phyloP scores from a whole-genome alignment of 2,329 filamentous ascomycete species.

The Microcyclosporella mali region DNA sequence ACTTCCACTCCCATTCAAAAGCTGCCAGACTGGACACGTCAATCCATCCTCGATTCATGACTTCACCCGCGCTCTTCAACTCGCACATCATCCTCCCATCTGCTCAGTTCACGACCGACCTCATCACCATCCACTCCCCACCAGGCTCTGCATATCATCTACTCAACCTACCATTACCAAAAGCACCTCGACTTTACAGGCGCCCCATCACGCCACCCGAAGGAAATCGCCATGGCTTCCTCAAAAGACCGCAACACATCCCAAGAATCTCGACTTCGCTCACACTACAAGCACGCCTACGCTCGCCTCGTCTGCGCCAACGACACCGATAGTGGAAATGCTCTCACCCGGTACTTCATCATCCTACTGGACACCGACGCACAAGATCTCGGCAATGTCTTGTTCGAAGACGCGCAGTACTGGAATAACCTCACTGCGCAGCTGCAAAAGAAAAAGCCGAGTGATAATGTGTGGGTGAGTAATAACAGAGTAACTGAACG shows the following conservation, averaged over 20 bases:
- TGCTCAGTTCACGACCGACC: no score
- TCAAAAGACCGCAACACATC: conserved; percentile 9
- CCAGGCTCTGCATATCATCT: neutral
- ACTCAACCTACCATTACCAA: neutral
- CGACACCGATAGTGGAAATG: neutral
- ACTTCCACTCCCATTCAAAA: no score
- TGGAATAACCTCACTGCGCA: conserved; percentile 2
- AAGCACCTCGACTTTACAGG: neutral
- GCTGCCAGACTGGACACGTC: no score
- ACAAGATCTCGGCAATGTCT: neutral
- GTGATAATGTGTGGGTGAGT: conserved; percentile 1
- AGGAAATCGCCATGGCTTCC: conserved; percentile 12
- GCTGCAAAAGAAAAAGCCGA: conserved; percentile 1
- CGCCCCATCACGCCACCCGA: no score
- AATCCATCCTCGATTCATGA: no score
- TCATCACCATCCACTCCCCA: no score
- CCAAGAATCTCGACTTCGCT: conserved; percentile 8
- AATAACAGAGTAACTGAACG: neutral
- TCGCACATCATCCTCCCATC: no score
- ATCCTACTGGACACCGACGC: conserved; percentile 4
- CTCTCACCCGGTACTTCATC: conserved; percentile 3
- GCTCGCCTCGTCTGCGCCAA: conserved; percentile 6
- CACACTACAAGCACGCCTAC: conserved; percentile 6
- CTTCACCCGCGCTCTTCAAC: no score
- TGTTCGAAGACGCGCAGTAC: conserved; percentile 1